Conservation (phyloP, 306 rosid species). For the Acacia melanoxylon region DNA sequence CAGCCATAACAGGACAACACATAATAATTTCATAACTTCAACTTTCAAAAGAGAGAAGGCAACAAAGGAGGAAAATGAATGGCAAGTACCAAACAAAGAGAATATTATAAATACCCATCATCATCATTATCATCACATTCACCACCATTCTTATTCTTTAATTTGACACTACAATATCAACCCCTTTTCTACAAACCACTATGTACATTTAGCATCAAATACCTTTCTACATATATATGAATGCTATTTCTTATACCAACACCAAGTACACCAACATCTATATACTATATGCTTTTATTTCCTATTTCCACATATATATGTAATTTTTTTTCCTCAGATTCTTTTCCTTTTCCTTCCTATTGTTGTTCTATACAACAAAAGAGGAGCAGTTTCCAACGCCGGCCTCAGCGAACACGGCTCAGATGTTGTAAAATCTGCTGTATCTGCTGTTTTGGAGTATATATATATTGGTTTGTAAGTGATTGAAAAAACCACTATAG, state of each 20-base stretch:
- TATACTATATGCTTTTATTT: slow-evolving; percentile 34
- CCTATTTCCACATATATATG: slow-evolving; percentile 17
- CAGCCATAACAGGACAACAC: slow-evolving; percentile 28
- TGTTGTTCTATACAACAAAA: slow-evolving; percentile 46
- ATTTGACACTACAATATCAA: slow-evolving; percentile 40
- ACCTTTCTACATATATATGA: slow-evolving; percentile 1
- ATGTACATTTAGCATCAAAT: slow-evolving; percentile 50
- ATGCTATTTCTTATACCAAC: slow-evolving; percentile 36
- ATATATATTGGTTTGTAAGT: slow-evolving; percentile 34
- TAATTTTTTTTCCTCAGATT: neutral
- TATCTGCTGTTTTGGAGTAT: slow-evolving; percentile 32
- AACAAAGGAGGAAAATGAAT: slow-evolving; percentile 22
- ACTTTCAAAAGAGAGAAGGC: slow-evolving; percentile 25
- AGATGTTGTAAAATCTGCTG: slow-evolving; percentile 35
- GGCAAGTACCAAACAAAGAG: slow-evolving; percentile 41
- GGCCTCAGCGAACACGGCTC: slow-evolving; percentile 60
- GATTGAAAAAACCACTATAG: slow-evolving; percentile 29
- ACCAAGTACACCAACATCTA: slow-evolving; percentile 32
- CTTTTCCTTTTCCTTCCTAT: slow-evolving; percentile 15
- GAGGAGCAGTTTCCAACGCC: slow-evolving; percentile 38
- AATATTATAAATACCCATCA: slow-evolving; percentile 45
- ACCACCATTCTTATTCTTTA: slow-evolving; percentile 35
- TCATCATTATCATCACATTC: slow-evolving; percentile 2
- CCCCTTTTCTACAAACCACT: slow-evolving; percentile 50
- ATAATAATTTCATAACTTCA: slow-evolving; percentile 22